Conservation (phyloP, 2,329 filamentous ascomycete species). For the Aspergillus brasiliensis region DNA sequence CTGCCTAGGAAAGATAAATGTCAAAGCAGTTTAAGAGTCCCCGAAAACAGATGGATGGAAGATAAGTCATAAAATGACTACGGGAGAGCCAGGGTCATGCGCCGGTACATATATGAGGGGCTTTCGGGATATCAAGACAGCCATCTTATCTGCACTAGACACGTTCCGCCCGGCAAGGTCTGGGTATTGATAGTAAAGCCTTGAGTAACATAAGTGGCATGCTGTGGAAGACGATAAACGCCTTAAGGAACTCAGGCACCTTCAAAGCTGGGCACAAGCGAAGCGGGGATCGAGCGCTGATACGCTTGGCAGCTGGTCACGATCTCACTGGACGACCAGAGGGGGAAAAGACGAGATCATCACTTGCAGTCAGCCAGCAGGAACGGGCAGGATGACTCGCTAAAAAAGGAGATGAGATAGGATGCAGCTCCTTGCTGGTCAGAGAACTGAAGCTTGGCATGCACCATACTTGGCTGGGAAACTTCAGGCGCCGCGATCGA, state of each 20-base stretch:
- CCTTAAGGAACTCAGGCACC: constrained; percentile 2
- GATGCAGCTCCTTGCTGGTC: constrained; percentile 5
- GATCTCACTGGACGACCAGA: background rate
- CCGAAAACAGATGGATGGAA: background rate
- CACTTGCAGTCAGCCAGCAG: background rate
- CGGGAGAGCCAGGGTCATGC: background rate
- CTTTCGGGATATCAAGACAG: background rate
- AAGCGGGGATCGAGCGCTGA: constrained; percentile 14
- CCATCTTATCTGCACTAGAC: constrained; percentile 4
- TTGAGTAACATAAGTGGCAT: background rate
- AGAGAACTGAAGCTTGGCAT: constrained; percentile 20
- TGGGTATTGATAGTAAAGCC: background rate
- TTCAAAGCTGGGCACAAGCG: constrained; percentile 3
- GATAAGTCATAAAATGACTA: background rate
- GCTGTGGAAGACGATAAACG: constrained; percentile 3
- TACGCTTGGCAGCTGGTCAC: constrained; percentile 17
- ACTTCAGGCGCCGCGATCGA: constrained; percentile 25
- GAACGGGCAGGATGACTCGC: background rate
- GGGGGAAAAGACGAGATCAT: background rate
- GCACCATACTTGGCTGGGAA: constrained; percentile 29
- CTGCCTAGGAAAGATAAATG: background rate
- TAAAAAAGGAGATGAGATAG: background rate
- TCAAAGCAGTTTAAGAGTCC: no score
- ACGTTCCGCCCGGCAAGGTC: background rate
- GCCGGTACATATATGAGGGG: background rate